phyloP scores from a whole-genome alignment of 1,284 basidiomycete species.

The Pholiota adiposa region DNA sequence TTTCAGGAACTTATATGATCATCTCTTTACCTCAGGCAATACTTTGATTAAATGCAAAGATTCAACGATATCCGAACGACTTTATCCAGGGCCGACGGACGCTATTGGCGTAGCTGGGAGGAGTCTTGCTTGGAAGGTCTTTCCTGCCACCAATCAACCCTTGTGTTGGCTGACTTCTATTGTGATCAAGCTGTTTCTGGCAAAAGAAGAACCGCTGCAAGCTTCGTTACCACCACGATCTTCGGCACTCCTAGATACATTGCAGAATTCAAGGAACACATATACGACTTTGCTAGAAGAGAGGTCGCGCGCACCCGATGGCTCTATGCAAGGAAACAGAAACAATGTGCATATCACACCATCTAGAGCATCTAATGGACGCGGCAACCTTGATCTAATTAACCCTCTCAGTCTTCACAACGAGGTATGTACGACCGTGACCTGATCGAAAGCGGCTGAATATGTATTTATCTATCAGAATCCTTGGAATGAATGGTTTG shows the following conservation, averaged over 20 bases:
- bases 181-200: slow-evolving; percentile 60
- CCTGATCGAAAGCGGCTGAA: neutral
- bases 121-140: slow-evolving; percentile 82
- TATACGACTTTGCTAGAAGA: slow-evolving; percentile 60
- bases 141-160: slow-evolving; percentile 18
- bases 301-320: slow-evolving; percentile 78
- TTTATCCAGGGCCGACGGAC: slow-evolving; percentile 49
- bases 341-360: slow-evolving; percentile 5
- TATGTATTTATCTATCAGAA: slow-evolving; percentile 52
- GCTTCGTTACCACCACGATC: slow-evolving; percentile 47
- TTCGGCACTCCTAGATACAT: slow-evolving; percentile 45
- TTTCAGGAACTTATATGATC: slow-evolving; percentile 60
- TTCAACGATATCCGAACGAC: slow-evolving; percentile 59
- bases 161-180: slow-evolving; percentile 14
- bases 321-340: slow-evolving; percentile 61
- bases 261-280: slow-evolving; percentile 52
- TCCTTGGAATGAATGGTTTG: slow-evolving; percentile 93
- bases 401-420: slow-evolving; percentile 88
- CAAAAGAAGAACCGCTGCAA: slow-evolving; percentile 60
- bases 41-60: slow-evolving; percentile 69
- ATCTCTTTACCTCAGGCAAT: slow-evolving; percentile 59
- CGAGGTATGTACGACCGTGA: slow-evolving; percentile 49
- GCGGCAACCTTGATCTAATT: slow-evolving; percentile 66
- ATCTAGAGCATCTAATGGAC: slow-evolving; percentile 33
- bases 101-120: slow-evolving; percentile 59